Conservation (phyloP, 345 rosid species). For the Lepidium didymum region DNA sequence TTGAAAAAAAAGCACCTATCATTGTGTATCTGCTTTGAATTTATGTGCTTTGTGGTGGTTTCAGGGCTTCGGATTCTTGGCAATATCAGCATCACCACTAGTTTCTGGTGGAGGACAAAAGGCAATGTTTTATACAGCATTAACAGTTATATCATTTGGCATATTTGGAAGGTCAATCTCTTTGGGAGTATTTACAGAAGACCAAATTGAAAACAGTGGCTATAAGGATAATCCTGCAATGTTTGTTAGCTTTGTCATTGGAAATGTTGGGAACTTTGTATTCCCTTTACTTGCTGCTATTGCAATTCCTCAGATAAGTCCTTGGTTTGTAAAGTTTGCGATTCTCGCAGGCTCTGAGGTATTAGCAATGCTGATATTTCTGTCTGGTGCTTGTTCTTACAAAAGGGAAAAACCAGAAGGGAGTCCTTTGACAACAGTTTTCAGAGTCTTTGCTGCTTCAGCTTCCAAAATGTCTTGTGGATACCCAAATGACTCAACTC, state of each 20-base stretch:
- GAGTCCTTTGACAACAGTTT: conserved; percentile 29
- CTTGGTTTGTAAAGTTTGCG: conserved; percentile 32
- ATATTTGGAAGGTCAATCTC: conserved; percentile 27
- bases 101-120: neutral
- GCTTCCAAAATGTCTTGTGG: conserved; percentile 18
- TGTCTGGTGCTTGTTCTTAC: conserved; percentile 22
- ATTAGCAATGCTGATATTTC: conserved; percentile 29
- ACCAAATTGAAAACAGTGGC: conserved; percentile 19
- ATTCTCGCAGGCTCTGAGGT: conserved; percentile 31
- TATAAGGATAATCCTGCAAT: neutral
- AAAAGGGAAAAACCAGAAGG: conserved; percentile 16
- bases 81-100: conserved; percentile 20
- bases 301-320: conserved; percentile 27
- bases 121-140: conserved; percentile 1
- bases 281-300: conserved; percentile 21
- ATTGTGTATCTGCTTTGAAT: neutral
- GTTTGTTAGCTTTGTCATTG: conserved; percentile 24
- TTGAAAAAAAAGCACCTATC: neutral
- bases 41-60: neutral
- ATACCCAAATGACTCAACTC: neutral
- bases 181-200: conserved; percentile 24
- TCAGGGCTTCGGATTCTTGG: conserved; percentile 27
- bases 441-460: conserved; percentile 33
- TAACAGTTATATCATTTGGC: conserved; percentile 20
- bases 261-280: conserved; percentile 20